phyloP scores from a whole-genome alignment of 805 yeast genomes.

The Metschnikowia cubensis region DNA sequence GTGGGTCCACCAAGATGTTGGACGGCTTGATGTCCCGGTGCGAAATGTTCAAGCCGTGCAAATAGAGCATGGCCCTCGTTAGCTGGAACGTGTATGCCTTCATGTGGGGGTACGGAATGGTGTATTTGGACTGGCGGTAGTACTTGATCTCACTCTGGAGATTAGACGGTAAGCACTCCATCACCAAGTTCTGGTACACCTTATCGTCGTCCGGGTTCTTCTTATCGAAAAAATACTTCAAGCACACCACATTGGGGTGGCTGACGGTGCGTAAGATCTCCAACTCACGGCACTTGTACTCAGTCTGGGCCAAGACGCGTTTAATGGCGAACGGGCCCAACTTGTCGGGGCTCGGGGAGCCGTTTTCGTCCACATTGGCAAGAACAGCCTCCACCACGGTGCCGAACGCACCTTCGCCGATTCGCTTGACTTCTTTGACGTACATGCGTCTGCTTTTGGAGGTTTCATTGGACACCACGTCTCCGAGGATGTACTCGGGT shows the following conservation, averaged over 20 bases:
- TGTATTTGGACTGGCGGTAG: slow-evolving; percentile 55
- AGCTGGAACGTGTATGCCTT: slow-evolving; percentile 76
- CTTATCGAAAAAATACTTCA: slow-evolving; percentile 69
- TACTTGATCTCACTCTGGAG: slow-evolving; percentile 71
- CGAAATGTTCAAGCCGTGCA: slow-evolving; percentile 75
- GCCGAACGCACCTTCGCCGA: slow-evolving; percentile 87
- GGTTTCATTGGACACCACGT: slow-evolving; percentile 58
- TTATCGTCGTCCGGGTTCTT: slow-evolving; percentile 59
- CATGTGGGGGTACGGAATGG: slow-evolving; percentile 68
- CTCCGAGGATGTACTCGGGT: slow-evolving; percentile 34
- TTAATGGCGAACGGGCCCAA: slow-evolving; percentile 82
- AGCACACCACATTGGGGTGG: slow-evolving; percentile 74
- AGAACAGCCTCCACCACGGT: slow-evolving; percentile 74
- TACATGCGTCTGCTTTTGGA: slow-evolving; percentile 56
- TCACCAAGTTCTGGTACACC: slow-evolving; percentile 74
- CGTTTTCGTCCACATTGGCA: slow-evolving; percentile 27
- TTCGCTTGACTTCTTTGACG: slow-evolving; percentile 65
- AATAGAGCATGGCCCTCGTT: slow-evolving; percentile 77
- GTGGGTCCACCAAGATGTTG: slow-evolving; percentile 72
- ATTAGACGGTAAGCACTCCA: slow-evolving; percentile 85
- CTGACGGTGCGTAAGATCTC: slow-evolving; percentile 70
- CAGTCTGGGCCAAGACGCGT: slow-evolving; percentile 83
- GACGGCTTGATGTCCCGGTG: slow-evolving; percentile 86
- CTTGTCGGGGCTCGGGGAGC: slow-evolving; percentile 36
- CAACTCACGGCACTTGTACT: slow-evolving; percentile 76